Conservation (phyloP, 2,329 filamentous ascomycete species). For the Blastomyces silverae region DNA sequence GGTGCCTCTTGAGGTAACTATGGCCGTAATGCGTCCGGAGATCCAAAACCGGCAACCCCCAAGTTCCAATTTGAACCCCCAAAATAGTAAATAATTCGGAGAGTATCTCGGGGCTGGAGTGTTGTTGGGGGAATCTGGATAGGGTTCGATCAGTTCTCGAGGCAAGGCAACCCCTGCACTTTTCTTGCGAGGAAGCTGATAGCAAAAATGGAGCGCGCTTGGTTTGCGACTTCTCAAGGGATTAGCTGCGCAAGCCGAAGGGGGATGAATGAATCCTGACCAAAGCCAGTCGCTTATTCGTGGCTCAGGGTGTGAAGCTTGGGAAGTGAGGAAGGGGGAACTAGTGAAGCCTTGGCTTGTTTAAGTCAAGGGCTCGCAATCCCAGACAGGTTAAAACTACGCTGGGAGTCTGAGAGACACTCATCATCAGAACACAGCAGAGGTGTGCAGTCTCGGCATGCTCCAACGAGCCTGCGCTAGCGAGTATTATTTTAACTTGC, state of each 20-base stretch:
- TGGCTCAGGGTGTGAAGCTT: neutral
- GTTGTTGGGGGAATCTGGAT: neutral
- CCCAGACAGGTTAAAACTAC: neutral
- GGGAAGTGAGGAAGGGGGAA: too few relatives aligned
- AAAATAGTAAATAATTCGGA: neutral
- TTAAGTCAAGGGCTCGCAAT: neutral
- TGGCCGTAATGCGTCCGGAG: neutral
- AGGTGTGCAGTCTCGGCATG: neutral
- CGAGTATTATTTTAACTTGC: neutral
- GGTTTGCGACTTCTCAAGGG: neutral
- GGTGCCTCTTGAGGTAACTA: neutral
- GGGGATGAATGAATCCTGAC: neutral
- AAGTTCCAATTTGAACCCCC: neutral
- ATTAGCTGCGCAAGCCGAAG: neutral
- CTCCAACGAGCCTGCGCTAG: neutral
- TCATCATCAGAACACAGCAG: too few relatives aligned
- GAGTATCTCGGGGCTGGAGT: neutral
- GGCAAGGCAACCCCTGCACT: neutral
- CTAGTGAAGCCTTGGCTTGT: neutral
- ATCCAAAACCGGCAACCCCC: neutral
- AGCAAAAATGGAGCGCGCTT: neutral
- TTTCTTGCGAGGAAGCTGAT: neutral
- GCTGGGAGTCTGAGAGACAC: too few relatives aligned
- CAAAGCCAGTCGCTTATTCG: neutral
- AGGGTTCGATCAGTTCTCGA: neutral